Percentiles rank a stretch among this genome's conserved stretches.
Evolutionary conservation across 2,329 filamentous ascomycete species (phyloP).

Genomic region (Emmonsiellopsis sp.): DNA sequence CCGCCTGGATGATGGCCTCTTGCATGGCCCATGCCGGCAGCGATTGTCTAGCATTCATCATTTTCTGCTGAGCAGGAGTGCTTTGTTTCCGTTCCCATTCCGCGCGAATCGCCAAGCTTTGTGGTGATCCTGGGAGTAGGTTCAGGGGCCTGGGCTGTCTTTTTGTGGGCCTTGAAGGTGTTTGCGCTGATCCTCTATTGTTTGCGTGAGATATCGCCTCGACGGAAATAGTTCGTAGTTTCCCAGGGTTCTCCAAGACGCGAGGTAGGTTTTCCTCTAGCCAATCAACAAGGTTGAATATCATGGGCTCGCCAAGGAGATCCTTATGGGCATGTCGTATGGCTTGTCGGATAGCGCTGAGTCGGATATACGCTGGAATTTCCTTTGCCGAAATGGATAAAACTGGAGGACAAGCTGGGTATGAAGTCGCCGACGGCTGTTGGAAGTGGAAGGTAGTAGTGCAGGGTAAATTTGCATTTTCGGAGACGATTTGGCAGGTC

Average conservation of each 20-base stretch:
- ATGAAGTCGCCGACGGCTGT: constrained; percentile 53
- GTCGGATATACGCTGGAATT: constrained; percentile 83
- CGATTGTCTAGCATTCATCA: constrained; percentile 62
- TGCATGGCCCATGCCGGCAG: constrained; percentile 83
- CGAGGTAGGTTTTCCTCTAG: constrained; percentile 71
- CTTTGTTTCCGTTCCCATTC: constrained; percentile 63
- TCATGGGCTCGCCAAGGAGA: constrained; percentile 76
- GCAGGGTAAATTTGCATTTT: constrained; percentile 37
- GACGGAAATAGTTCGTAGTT: constrained; percentile 72
- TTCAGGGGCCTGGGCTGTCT: constrained; percentile 51
- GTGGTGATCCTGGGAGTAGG: constrained; percentile 51
- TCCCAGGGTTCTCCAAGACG: constrained; percentile 80
- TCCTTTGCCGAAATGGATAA: constrained; percentile 58
- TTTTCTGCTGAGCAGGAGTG: constrained; percentile 58
- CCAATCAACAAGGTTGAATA: constrained; percentile 88
- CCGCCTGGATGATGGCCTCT: constrained; percentile 65
- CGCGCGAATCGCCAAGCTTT: constrained; percentile 50
- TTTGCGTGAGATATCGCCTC: constrained; percentile 57
- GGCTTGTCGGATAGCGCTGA: constrained; percentile 74
- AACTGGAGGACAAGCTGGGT: constrained; percentile 61
- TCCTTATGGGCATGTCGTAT: constrained; percentile 61
- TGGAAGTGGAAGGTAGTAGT: constrained; percentile 56
- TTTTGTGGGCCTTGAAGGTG: constrained; percentile 14
- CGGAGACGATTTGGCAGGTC: constrained; percentile 62
- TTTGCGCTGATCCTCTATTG: constrained; percentile 34